Percentiles rank a stretch among this genome's conserved stretches.
phyloP scores from a whole-genome alignment of 352 stramenopile species.

The Globisporangium canariense region DNA sequence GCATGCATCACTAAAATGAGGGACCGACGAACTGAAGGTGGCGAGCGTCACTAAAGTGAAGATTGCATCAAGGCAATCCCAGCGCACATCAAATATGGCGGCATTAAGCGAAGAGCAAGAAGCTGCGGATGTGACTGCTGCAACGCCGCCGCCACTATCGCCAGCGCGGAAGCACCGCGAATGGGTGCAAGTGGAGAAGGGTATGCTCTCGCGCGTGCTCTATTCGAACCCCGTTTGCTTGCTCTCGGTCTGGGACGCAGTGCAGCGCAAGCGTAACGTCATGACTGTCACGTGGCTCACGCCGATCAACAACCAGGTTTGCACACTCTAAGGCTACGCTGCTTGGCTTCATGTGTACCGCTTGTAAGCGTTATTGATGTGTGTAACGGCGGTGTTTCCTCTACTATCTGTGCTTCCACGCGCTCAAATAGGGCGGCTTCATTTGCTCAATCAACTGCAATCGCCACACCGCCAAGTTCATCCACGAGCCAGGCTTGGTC shows the following conservation, averaged over 20 bases:
- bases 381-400: neutral
- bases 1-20: too few relatives aligned
- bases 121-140: too few relatives aligned
- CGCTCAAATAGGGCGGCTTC: conserved; percentile 48
- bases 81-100: neutral
- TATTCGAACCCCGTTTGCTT: conserved; percentile 84
- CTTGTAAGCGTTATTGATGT: neutral
- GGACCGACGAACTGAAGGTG: too few relatives aligned
- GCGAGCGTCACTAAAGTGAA: too few relatives aligned
- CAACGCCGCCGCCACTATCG: neutral
- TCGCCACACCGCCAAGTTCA: conserved; percentile 56
- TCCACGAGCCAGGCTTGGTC: conserved; percentile 39
- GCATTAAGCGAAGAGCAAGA: neutral
- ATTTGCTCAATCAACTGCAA: conserved; percentile 80
- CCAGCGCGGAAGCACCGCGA: neutral
- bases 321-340: neutral
- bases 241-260: conserved; percentile 37
- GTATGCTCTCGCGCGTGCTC: conserved; percentile 75
- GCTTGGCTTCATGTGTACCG: neutral
- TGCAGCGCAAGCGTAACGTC: conserved; percentile 35
- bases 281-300: conserved; percentile 89
- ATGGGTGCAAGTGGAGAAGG: conserved; percentile 57
- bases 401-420: neutral
- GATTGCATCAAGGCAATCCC: too few relatives aligned
- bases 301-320: conserved; percentile 83